Evolutionary conservation across 2,329 filamentous ascomycete species (phyloP).

Genomic region (Biscogniauxia marginata): DNA sequence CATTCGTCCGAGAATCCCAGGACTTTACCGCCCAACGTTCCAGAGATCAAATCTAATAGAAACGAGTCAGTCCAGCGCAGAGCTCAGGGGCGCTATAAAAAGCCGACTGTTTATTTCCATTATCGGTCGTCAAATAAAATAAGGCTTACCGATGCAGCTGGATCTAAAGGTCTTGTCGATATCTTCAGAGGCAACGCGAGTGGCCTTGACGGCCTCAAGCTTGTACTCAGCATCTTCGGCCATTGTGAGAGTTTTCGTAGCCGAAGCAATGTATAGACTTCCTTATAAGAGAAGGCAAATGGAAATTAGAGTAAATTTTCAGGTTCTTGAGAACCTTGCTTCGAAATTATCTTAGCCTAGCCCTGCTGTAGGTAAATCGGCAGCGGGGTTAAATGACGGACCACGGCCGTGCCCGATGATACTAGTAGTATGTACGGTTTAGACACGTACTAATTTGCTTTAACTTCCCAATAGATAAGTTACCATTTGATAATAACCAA

Average conservation of each 20-base stretch:
- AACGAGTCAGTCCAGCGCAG: conserved; percentile 14
- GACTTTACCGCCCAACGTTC: conserved; percentile 60
- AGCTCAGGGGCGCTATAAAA: not conserved
- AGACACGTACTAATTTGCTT: not conserved
- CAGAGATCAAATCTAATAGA: conserved; percentile 57
- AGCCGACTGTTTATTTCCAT: not conserved
- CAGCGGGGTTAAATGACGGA: conserved; percentile 8
- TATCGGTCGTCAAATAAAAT: not conserved
- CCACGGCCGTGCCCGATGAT: conserved; percentile 3
- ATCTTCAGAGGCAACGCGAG: conserved; percentile 47
- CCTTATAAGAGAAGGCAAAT: not conserved
- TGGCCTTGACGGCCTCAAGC: conserved; percentile 53
- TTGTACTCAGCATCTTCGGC: conserved; percentile 52
- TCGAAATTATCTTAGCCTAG: too few species aligned
- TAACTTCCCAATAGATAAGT: not conserved
- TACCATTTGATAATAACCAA: not conserved
- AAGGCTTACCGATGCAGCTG: conserved; percentile 56
- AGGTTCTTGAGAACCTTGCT: not conserved
- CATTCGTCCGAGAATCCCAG: conserved; percentile 67
- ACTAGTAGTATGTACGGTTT: not conserved
- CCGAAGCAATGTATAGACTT: not conserved
- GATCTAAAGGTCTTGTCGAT: conserved; percentile 64
- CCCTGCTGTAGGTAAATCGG: not conserved
- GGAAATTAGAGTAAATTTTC: not conserved
- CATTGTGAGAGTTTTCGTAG: conserved; percentile 12